Conservation (phyloP, 106 monocot species). For the Dendrobium nobile region DNA sequence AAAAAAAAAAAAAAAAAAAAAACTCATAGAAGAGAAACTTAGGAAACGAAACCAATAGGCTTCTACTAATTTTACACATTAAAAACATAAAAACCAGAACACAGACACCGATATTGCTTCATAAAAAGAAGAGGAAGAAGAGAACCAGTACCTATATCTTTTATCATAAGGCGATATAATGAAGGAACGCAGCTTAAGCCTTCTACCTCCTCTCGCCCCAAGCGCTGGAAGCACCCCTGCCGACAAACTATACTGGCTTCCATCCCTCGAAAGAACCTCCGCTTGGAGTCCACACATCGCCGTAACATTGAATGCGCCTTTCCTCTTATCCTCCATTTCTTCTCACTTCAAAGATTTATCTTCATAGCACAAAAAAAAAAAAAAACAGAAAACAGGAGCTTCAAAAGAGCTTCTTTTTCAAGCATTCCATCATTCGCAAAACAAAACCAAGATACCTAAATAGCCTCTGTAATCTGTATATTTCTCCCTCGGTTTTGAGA, state of each 20-base stretch:
- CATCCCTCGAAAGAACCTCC: slow-evolving; percentile 51
- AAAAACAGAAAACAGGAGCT: background rate
- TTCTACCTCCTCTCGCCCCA: slow-evolving; percentile 59
- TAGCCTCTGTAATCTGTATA: background rate
- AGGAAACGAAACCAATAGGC: no score
- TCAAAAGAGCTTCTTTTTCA: background rate
- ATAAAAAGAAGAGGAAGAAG: no score
- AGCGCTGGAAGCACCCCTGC: slow-evolving; percentile 85
- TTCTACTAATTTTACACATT: no score
- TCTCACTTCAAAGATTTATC: background rate
- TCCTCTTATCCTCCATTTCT: slow-evolving; percentile 1
- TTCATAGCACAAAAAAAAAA: background rate
- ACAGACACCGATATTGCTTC: background rate
- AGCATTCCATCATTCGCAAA: background rate
- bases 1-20: no score
- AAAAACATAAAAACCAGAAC: background rate
- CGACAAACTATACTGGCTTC: slow-evolving; percentile 78
- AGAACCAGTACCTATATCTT: slow-evolving; percentile 47
- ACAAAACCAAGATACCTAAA: background rate
- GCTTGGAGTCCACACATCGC: slow-evolving; percentile 18
- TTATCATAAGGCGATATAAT: slow-evolving; percentile 69
- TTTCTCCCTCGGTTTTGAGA: background rate
- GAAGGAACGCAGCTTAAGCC: slow-evolving; percentile 49
- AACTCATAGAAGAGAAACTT: no score
- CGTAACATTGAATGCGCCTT: background rate